Evolutionary conservation across 441 rosid species (phyloP), one percentile per base, ranked within the genome.

Genomic region (California macrophylla): DNA sequence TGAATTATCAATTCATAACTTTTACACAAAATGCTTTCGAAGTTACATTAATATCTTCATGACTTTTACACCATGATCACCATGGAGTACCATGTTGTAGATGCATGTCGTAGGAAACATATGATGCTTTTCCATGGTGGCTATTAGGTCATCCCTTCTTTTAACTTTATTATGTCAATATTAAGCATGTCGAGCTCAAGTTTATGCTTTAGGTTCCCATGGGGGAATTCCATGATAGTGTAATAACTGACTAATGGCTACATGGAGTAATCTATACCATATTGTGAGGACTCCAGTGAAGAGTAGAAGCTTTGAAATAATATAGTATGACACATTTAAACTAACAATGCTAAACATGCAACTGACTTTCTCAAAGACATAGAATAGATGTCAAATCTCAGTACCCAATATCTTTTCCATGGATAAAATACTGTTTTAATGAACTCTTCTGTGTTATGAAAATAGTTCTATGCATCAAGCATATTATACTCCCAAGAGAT

Each of bases 311-410:
- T 58, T 24, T 58, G n/a, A 23, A 24, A 20, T 13, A 6, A 4
- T 58, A 58, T 24, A 9, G 64, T 30, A 58, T 58, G 29, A 24
- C 7, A 58, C 5, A 58, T 9, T 58, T 58, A 24, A 58, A 16
- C 4, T 58, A 10, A 10, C 36, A 61, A 26, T 20, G 9, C 65
- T 61, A 26, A 25, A 52, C 9, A 3, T 4, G 18, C 65, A 26
- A 61, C 34, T 26, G 32, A 60, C 30, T 60, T 60, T 60, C 64
- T 21, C 64, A 60, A 25, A 6, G 26, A 60, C 15, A 25, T 60
- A 23, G 64, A 24, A 60, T 60, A 60, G 64, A 60, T 60, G 64
- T 60, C 10, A 60, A 24, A 23, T 60, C 64, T 60, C 16, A 24
- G 32, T 60, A 60, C 64, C 64, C 61, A 18, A 18, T 52, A 52